A percentile compares a stretch with the other conserved stretches of the same genome.
Conservation (phyloP, 2,329 filamentous ascomycete genomes). For the Phaeosphaeria sp. region DNA sequence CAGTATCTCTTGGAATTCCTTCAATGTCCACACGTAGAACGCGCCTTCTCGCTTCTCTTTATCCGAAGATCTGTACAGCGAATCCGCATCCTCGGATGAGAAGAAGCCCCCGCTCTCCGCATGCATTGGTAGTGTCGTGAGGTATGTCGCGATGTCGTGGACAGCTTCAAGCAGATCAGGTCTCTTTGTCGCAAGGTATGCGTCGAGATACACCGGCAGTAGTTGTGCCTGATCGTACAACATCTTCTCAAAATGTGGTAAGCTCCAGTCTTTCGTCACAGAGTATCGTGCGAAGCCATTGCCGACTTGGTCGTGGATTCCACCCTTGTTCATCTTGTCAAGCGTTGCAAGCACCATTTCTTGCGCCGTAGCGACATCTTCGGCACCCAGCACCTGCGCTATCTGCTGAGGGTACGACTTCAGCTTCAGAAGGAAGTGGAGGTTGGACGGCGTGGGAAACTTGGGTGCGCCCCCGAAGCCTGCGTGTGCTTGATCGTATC, state of each 20-base stretch:
- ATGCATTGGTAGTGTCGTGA: slow-evolving; percentile 74
- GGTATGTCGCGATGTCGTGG: slow-evolving; percentile 84
- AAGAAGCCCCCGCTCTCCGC: slow-evolving; percentile 77
- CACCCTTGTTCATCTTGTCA: slow-evolving; percentile 75
- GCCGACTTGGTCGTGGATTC: slow-evolving; percentile 77
- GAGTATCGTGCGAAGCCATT: slow-evolving; percentile 85
- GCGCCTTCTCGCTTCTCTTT: slow-evolving; percentile 87
- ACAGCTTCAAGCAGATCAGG: slow-evolving; percentile 79
- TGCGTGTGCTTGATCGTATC: slow-evolving; percentile 27
- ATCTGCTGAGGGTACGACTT: slow-evolving; percentile 75
- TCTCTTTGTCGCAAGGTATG: slow-evolving; percentile 73
- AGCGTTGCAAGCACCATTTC: slow-evolving; percentile 84
- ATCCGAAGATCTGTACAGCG: slow-evolving; percentile 74
- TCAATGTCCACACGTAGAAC: slow-evolving; percentile 91
- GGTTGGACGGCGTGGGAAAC: slow-evolving; percentile 86
- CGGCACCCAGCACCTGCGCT: slow-evolving; percentile 83
- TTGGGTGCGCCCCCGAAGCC: slow-evolving; percentile 83
- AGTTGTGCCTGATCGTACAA: slow-evolving; percentile 91
- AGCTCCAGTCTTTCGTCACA: slow-evolving; percentile 87
- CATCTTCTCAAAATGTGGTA: slow-evolving; percentile 98
- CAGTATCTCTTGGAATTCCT: slow-evolving; percentile 82
- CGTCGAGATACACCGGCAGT: slow-evolving; percentile 83
- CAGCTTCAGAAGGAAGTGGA: slow-evolving; percentile 81
- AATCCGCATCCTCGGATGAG: slow-evolving; percentile 91
- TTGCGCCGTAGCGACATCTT: slow-evolving; percentile 75